phyloP scores from a whole-genome alignment of 1,139 yeast species.

The Suhomyces panamericanus region DNA sequence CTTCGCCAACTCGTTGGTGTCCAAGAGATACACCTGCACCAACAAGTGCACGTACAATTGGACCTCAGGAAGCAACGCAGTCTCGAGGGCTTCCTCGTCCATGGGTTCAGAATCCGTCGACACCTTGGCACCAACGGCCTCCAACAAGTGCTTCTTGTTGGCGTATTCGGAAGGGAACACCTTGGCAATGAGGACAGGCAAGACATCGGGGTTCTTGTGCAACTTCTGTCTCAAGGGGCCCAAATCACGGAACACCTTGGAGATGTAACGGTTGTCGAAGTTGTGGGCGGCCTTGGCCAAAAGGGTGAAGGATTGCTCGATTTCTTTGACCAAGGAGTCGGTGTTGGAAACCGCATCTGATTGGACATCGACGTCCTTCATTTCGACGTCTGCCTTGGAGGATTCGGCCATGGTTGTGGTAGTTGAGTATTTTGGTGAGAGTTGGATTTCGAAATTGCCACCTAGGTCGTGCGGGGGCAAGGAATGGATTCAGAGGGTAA shows the following conservation, averaged over 20 bases:
- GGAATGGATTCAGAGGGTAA: neutral
- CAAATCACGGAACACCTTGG: slow-evolving; percentile 82
- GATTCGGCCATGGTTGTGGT: slow-evolving; percentile 12
- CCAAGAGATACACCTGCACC: slow-evolving; percentile 74
- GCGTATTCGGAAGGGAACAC: slow-evolving; percentile 52
- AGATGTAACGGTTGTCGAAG: slow-evolving; percentile 82
- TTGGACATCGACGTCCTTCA: slow-evolving; percentile 25
- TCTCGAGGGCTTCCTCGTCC: slow-evolving; percentile 18
- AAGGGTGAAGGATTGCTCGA: slow-evolving; percentile 54
- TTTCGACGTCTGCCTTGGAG: slow-evolving; percentile 27
- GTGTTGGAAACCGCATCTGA: slow-evolving; percentile 19
- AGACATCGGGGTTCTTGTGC: slow-evolving; percentile 44
- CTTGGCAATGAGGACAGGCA: slow-evolving; percentile 54
- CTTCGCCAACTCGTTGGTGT: slow-evolving; percentile 51
- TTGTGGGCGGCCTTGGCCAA: slow-evolving; percentile 71
- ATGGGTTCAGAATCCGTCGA: slow-evolving; percentile 18
- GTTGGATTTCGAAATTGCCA: slow-evolving; percentile 8
- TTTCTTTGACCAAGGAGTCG: slow-evolving; percentile 36
- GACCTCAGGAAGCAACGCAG: slow-evolving; percentile 63
- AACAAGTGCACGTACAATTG: slow-evolving; percentile 79
- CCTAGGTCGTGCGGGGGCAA: neutral
- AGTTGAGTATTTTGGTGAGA: neutral
- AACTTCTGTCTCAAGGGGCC: slow-evolving; percentile 71
- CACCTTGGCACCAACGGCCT: slow-evolving; percentile 27
- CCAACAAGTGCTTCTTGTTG: slow-evolving; percentile 46